These are phyloP conservation scores for Penicillium expansum DNA, from an alignment of 2,329 filamentous ascomycete species.

Conservation along the genomic window DNA sequence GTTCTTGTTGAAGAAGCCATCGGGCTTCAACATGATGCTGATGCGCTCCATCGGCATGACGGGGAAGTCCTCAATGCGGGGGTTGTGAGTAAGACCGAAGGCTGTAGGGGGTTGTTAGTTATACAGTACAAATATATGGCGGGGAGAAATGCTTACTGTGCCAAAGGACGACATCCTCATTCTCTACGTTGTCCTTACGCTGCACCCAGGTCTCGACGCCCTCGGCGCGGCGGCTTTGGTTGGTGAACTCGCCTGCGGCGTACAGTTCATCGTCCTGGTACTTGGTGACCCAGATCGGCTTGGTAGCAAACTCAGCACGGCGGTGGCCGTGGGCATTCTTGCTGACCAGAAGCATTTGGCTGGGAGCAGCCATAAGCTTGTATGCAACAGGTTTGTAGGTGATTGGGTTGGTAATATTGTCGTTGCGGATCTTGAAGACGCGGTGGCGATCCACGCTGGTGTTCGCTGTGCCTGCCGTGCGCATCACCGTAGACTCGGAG, in stretches of 20 bases:
- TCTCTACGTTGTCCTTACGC: slow-evolving; percentile 47
- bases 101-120: slow-evolving; percentile 24
- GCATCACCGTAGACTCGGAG: slow-evolving; percentile 48
- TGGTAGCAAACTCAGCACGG: slow-evolving; percentile 55
- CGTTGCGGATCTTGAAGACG: slow-evolving; percentile 59
- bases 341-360: slow-evolving; percentile 57
- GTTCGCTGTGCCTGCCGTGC: slow-evolving; percentile 49
- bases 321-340: slow-evolving; percentile 48
- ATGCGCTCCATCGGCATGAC: slow-evolving; percentile 63
- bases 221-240: slow-evolving; percentile 54
- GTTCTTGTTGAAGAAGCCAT: slow-evolving; percentile 54
- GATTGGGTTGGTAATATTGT: slow-evolving; percentile 51
- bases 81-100: slow-evolving; percentile 62
- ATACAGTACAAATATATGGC: not conserved
- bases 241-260: slow-evolving; percentile 56
- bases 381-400: slow-evolving; percentile 56
- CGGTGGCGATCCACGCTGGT: slow-evolving; percentile 50
- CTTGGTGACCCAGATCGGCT: slow-evolving; percentile 56
- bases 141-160: slow-evolving; percentile 37
- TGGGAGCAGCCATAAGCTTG: slow-evolving; percentile 56
- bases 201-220: slow-evolving; percentile 55
- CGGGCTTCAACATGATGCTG: slow-evolving; percentile 49
- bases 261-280: slow-evolving; percentile 54
- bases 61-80: slow-evolving; percentile 64
- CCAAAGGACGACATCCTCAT: slow-evolving; percentile 45